These are phyloP conservation scores for Eucalyptus camaldulensis DNA, from an alignment of 345 rosid species.

Conservation along the genomic window DNA sequence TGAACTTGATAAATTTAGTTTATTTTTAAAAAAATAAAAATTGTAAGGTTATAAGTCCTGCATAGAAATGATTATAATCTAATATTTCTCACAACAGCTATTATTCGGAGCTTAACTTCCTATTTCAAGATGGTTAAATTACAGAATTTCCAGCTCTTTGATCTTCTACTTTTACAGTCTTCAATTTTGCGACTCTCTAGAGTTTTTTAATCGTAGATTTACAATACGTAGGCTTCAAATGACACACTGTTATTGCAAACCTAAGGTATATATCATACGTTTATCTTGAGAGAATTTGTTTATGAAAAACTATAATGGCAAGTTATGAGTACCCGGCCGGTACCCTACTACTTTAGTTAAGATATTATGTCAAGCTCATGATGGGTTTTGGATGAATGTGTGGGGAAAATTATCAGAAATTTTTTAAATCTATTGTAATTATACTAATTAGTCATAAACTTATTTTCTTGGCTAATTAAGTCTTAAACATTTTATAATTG, in stretches of 20 bases:
- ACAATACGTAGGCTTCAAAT: neutral
- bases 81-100: neutral
- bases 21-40: neutral
- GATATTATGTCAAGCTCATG: neutral
- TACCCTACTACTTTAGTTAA: neutral
- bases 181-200: neutral
- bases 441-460: no score
- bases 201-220: neutral
- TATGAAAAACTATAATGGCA: neutral
- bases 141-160: neutral
- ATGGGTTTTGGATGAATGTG: neutral
- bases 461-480: no score
- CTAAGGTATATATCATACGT: neutral
- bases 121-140: neutral
- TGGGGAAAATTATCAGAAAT: no score
- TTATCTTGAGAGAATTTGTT: neutral
- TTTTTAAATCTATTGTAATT: no score
- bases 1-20: neutral
- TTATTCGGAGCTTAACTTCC: neutral
- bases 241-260: neutral
- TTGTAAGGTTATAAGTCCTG: neutral
- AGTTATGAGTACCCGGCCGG: neutral
- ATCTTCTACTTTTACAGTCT: neutral
- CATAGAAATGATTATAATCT: neutral
- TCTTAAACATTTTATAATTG: no score